phyloP scores from a whole-genome alignment of 139 green algal species.

The Micractinium conductrix region DNA sequence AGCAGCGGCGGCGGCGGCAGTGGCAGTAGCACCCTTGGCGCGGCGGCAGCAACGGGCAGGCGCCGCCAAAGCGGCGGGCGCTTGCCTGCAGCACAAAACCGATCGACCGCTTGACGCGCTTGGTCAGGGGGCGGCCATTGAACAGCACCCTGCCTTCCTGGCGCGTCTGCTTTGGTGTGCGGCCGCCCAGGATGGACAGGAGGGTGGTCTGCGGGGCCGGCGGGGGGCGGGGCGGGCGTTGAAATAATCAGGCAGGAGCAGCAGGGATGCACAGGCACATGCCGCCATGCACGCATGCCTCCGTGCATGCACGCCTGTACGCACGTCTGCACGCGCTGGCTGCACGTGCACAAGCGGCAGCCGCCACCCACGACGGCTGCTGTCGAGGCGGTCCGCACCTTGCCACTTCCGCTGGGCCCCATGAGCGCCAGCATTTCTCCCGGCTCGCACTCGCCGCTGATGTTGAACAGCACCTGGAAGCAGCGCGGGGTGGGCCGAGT shows the following conservation, averaged over 20 bases:
- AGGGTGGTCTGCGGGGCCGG: conserved; percentile 60
- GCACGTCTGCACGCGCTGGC: too few relatives aligned
- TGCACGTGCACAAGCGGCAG: too few relatives aligned
- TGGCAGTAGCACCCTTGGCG: too few relatives aligned
- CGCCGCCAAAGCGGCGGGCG: too few relatives aligned
- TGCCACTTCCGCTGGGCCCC: conserved; percentile 78
- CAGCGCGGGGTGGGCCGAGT: not conserved
- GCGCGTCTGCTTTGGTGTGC: conserved; percentile 53
- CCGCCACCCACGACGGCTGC: too few relatives aligned
- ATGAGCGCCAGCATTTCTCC: conserved; percentile 72
- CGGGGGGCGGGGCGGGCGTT: not conserved
- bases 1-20: too few relatives aligned
- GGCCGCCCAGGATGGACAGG: conserved; percentile 78
- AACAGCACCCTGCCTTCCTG: conserved; percentile 68
- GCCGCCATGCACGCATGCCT: too few relatives aligned
- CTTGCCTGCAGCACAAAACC: conserved; percentile 72
- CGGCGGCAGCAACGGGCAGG: too few relatives aligned
- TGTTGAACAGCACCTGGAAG: conserved; percentile 63
- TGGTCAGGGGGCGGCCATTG: conserved; percentile 76
- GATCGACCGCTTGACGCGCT: conserved; percentile 60
- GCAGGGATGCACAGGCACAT: too few relatives aligned
- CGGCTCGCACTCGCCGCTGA: conserved; percentile 52
- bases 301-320: too few relatives aligned
- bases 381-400: too few relatives aligned
- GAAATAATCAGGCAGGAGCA: not conserved